Evolutionary conservation across 1,139 yeast species (phyloP).

Genomic region (Kodamaea sp.): DNA sequence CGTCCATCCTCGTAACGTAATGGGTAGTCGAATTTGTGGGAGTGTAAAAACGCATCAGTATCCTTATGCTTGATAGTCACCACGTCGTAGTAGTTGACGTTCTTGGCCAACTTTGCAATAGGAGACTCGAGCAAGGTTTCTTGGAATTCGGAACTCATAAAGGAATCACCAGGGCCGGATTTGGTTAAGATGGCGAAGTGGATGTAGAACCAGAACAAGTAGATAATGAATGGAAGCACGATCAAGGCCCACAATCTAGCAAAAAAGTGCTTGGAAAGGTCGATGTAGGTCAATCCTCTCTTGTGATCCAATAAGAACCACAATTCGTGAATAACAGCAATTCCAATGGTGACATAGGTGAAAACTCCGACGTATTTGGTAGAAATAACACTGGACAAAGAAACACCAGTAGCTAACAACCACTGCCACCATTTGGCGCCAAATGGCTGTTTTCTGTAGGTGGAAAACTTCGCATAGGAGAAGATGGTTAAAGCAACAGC

Average conservation of each 20-base stretch:
- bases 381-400: constrained; percentile 86
- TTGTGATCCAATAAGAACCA: constrained; percentile 81
- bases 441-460: constrained; percentile 69
- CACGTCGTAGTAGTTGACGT: constrained; percentile 72
- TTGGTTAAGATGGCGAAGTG: constrained; percentile 79
- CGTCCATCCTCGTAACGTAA: constrained; percentile 95
- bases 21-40: constrained; percentile 76
- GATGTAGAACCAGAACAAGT: constrained; percentile 89
- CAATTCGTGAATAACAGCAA: constrained; percentile 80
- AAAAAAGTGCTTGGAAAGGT: constrained; percentile 66
- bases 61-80: constrained; percentile 77
- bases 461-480: constrained; percentile 77
- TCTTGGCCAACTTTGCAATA: constrained; percentile 68
- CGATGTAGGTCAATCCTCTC: constrained; percentile 63
- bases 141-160: constrained; percentile 93
- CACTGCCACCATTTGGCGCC: constrained; percentile 80
- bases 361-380: constrained; percentile 95
- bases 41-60: constrained; percentile 76
- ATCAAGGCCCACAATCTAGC: constrained; percentile 77
- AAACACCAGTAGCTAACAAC: constrained; percentile 79
- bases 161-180: constrained; percentile 95
- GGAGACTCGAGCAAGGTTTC: constrained; percentile 86
- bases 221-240: constrained; percentile 77
- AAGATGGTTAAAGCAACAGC: constrained; percentile 80
- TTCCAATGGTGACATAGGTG: constrained; percentile 84